A percentile compares a stretch with the other conserved stretches of the same genome.
Evolutionary conservation across 495 filamentous ascomycete genomes (phyloP).

Genomic region (Amniculicola lignicola): DNA sequence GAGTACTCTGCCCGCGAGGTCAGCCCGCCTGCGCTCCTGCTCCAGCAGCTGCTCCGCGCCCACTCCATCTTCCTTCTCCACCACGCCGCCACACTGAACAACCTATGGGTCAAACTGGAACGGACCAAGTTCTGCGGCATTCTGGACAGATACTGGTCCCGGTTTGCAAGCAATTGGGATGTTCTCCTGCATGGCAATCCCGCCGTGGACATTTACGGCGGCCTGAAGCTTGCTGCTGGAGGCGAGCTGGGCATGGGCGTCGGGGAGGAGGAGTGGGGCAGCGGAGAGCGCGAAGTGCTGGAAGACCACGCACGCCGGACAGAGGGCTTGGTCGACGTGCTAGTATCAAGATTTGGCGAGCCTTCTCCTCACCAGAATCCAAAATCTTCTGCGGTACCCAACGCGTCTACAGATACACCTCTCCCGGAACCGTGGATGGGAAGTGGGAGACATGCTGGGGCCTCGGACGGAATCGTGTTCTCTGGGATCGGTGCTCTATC

Average conservation of each 20-base stretch:
- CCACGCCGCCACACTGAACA: conserved; percentile 66
- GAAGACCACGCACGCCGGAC: conserved; percentile 70
- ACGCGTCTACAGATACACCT: neutral
- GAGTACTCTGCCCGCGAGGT: conserved; percentile 90
- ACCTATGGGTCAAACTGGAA: conserved; percentile 61
- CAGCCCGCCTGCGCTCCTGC: conserved; percentile 71
- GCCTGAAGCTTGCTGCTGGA: conserved; percentile 84
- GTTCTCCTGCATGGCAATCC: conserved; percentile 88
- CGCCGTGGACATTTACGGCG: conserved; percentile 70
- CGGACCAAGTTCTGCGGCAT: conserved; percentile 58
- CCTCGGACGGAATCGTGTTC: conserved; percentile 80
- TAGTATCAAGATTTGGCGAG: conserved; percentile 82
- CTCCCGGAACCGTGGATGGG: conserved; percentile 61
- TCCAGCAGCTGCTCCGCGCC: conserved; percentile 76
- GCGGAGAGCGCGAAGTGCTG: conserved; percentile 84
- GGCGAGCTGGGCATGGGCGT: conserved; percentile 92
- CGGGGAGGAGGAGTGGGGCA: conserved; percentile 89
- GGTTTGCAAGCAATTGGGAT: conserved; percentile 80
- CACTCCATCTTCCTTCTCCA: conserved; percentile 84
- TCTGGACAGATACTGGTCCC: conserved; percentile 78
- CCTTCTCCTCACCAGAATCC: conserved; percentile 31
- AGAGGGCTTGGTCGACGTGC: conserved; percentile 72
- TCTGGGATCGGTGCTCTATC: conserved; percentile 69
- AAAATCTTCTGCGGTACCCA: conserved; percentile 3
- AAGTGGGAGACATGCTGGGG: conserved; percentile 56